phyloP scores from a whole-genome alignment of 768 basidiomycete genomes.

The Rhizopogon sp. region DNA sequence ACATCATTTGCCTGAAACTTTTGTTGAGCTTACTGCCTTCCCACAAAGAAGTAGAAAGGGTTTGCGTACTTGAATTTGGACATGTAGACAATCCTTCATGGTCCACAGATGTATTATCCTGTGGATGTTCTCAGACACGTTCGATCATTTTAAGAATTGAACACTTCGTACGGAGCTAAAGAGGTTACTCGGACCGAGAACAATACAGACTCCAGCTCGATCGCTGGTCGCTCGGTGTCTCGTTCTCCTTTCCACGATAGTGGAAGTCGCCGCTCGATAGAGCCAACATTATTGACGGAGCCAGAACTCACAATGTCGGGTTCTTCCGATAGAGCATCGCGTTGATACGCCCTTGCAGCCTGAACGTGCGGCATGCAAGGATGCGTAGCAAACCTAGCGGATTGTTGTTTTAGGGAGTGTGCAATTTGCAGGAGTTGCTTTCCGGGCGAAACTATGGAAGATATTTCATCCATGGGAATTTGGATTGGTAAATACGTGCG shows the following conservation, averaged over 20 bases:
- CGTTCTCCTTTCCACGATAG: neutral
- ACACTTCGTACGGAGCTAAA: neutral
- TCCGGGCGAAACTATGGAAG: neutral
- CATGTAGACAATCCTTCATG: neutral
- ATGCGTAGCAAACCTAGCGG: neutral
- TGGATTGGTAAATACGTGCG: neutral
- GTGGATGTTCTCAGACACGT: neutral
- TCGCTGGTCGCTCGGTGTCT: no score
- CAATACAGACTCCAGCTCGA: neutral
- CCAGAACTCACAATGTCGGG: neutral
- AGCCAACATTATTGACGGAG: neutral
- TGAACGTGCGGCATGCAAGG: neutral
- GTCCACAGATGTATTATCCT: conserved; percentile 1
- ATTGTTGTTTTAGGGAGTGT: neutral
- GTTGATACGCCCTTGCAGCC: neutral
- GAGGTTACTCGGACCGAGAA: neutral
- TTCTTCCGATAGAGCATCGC: neutral
- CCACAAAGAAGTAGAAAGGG: neutral
- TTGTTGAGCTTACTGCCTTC: neutral
- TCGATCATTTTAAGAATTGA: neutral
- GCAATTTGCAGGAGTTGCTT: neutral
- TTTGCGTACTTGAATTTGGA: neutral
- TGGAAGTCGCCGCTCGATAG: neutral
- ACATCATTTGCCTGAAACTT: neutral
- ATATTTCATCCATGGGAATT: neutral